Conservation (phyloP, 2,329 filamentous ascomycete genomes). For the Alternaria burnsii region DNA sequence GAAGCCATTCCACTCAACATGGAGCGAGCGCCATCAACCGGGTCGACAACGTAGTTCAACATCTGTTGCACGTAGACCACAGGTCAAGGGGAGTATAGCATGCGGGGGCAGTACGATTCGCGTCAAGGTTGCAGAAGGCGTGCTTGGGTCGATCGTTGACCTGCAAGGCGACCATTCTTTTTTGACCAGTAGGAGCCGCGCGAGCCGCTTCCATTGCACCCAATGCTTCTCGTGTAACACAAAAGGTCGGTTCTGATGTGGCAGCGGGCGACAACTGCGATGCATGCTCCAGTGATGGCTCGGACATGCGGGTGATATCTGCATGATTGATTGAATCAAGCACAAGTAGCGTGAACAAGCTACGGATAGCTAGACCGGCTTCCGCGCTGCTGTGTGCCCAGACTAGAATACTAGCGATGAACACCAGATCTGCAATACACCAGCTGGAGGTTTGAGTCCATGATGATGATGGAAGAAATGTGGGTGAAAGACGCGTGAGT, state of each 20-base stretch:
- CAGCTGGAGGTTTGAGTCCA: conserved; percentile 15
- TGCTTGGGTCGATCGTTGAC: conserved; percentile 39
- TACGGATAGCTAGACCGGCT: conserved; percentile 27
- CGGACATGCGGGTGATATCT: conserved; percentile 50
- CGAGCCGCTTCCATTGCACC: conserved; percentile 38
- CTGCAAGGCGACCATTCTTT: conserved; percentile 32
- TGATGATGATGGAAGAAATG: conserved; percentile 1
- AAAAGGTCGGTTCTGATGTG: conserved; percentile 28
- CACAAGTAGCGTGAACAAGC: conserved; percentile 36
- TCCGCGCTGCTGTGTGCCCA: conserved; percentile 20
- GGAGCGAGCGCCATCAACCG: conserved; percentile 37
- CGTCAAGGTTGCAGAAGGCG: conserved; percentile 42
- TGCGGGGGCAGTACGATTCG: conserved; percentile 43
- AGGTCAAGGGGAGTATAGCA: conserved; percentile 35
- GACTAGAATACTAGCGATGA: conserved; percentile 1
- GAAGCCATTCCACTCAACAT: conserved; percentile 27
- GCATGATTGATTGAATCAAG: conserved; percentile 44
- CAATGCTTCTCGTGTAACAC: conserved; percentile 47
- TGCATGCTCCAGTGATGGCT: conserved; percentile 45
- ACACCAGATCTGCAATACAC: conserved; percentile 11
- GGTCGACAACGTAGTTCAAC: conserved; percentile 32
- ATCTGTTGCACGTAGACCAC: conserved; percentile 37
- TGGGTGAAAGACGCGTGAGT: conserved; percentile 13
- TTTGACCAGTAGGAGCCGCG: conserved; percentile 24
- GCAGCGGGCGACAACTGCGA: conserved; percentile 34